Base-by-base conservation (phyloP, 2,329 filamentous ascomycete species). In the Penicillium sp. region DNA sequence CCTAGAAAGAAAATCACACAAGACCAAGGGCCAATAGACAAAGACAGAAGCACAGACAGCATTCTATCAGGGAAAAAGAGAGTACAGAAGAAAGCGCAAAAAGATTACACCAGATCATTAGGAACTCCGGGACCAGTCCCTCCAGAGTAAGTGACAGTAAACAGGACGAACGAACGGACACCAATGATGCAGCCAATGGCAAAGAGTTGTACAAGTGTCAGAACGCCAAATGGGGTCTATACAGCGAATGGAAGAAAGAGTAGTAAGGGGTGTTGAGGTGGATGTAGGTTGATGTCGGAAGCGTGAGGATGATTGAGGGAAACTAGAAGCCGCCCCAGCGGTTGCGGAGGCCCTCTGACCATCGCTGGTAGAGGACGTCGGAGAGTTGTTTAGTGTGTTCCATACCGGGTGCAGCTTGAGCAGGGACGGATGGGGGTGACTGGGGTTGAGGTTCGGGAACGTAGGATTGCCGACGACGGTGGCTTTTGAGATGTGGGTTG, bases 331-430 rank as follows among this genome's bases (percentile, higher is more conserved):
- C 72, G 17, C 75, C 72, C 85, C 85, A 90, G 49, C 85, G 76
- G 48, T 80, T 77, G 56, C 83, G 82, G 60, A 97, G 73, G 2
- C 88, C 89, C 51, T 94, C 87, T 3, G 84, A 82, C 93, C 93
- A 98, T 38, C 91, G 81, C 15, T 84, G 82, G 70, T 96, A 97
- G 19, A 98, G 78, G 19, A 95, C 87, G 66, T 96, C 89, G 1
- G 87, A 88, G 33, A 97, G 76, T 65, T 95, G 82, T 64, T 88
- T 88, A 57, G 85, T 87, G 69, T 96, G 91, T 69, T 96, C 90
- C 87, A 96, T 91, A 2, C 89, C 91, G 1, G 82, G 78, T 49
- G 77, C 72, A 42, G 73, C 66, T 55, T 79, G 75, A 10, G 78
- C 82, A 1, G 80, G 69, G 57, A 77, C 68, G 39, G 56, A 65